phyloP scores from a whole-genome alignment of 805 yeast species.

The Nakazawaea siamensis region DNA sequence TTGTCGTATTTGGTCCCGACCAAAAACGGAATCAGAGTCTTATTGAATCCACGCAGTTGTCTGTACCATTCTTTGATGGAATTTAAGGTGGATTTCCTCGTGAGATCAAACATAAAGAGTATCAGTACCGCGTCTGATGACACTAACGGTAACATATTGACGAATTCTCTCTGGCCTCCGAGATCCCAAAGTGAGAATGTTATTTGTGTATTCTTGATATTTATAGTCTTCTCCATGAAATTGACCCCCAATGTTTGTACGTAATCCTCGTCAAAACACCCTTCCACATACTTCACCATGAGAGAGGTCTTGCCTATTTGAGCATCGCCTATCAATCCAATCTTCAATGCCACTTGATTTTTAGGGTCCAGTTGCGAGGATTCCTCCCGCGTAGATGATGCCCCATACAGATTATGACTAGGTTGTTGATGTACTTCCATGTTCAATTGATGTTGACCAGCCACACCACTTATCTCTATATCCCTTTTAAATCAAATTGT shows the following conservation, averaged over 20 bases:
- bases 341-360: conserved; percentile 60
- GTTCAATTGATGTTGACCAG: too few relatives aligned
- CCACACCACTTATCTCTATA: too few relatives aligned
- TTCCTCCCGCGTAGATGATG: too few relatives aligned
- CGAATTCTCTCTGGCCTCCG: conserved; percentile 93
- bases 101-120: conserved; percentile 82
- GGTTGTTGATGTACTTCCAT: too few relatives aligned
- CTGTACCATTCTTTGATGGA: conserved; percentile 94
- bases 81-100: conserved; percentile 76
- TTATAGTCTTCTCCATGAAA: conserved; percentile 85
- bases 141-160: conserved; percentile 90
- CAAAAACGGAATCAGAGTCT: conserved; percentile 82
- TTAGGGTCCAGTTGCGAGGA: too few relatives aligned
- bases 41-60: conserved; percentile 82
- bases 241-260: conserved; percentile 94
- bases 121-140: conserved; percentile 90
- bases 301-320: conserved; percentile 93
- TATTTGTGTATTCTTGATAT: conserved; percentile 77
- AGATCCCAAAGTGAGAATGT: conserved; percentile 92
- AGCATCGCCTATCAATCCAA: conserved; percentile 92
- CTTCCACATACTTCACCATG: conserved; percentile 97
- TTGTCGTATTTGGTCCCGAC: conserved; percentile 92
- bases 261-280: conserved; percentile 83
- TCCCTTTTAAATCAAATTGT: too few relatives aligned
- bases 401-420: too few relatives aligned